A percentile compares a stretch with the other conserved stretches of the same genome.
phyloP scores from a whole-genome alignment of 2,329 filamentous ascomycete species.

The Verticillium tricorpus region DNA sequence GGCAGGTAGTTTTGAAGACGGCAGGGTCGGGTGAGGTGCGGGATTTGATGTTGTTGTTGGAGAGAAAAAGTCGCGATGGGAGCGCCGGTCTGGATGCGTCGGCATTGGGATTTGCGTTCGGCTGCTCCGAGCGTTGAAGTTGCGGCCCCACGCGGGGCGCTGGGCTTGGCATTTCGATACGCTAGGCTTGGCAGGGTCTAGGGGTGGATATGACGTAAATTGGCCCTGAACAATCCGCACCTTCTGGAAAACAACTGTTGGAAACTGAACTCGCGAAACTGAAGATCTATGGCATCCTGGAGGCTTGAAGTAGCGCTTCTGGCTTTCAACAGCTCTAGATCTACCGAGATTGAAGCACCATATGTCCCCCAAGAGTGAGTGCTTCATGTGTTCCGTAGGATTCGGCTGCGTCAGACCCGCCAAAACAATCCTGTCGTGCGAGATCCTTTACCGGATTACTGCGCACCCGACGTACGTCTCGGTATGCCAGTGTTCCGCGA shows the following conservation, averaged over 20 bases:
- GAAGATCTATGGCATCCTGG: not conserved
- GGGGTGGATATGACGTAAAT: not conserved
- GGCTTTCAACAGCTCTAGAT: too few species aligned
- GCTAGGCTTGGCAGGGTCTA: not conserved
- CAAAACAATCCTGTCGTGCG: too few species aligned
- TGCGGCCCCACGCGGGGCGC: not conserved
- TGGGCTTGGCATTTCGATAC: not conserved
- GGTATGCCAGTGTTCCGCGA: too few species aligned
- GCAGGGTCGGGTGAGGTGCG: not conserved
- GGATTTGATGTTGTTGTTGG: not conserved
- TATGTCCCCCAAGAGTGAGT: too few species aligned
- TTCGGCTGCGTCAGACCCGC: too few species aligned
- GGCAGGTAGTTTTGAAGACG: not conserved
- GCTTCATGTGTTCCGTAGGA: too few species aligned
- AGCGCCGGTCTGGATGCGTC: conserved; percentile 2
- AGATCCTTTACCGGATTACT: too few species aligned
- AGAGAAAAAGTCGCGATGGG: not conserved
- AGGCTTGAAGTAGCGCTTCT: not conserved
- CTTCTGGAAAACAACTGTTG: not conserved
- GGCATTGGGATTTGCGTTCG: conserved; percentile 1
- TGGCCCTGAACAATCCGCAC: not conserved
- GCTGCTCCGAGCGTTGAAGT: not conserved
- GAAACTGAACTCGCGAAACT: not conserved
- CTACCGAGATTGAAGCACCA: too few species aligned
- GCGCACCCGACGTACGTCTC: too few species aligned